Conservation (phyloP, 2,329 filamentous ascomycete genomes). For the Fusarium tjaetaba region DNA sequence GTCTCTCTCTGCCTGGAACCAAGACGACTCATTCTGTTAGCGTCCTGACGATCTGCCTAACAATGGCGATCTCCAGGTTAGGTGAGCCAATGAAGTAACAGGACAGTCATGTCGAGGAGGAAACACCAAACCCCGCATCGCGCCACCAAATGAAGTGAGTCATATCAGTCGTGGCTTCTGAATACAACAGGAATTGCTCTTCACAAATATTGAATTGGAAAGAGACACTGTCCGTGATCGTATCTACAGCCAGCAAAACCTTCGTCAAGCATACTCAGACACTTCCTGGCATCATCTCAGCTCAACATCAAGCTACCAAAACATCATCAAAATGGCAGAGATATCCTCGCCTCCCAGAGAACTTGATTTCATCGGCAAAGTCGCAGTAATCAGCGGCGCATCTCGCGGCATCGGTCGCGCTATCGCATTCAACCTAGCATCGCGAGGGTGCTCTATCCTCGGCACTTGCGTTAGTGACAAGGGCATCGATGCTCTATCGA, state of each 20-base stretch:
- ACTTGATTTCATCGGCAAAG: constrained; percentile 26
- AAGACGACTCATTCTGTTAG: too few relatives aligned
- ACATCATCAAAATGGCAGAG: background rate
- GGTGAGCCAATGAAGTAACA: background rate
- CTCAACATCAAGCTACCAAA: rapidly evolving
- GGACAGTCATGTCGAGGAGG: background rate
- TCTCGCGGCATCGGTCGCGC: constrained; percentile 44
- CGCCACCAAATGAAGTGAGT: background rate
- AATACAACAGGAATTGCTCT: rapidly evolving
- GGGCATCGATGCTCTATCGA: constrained; percentile 35
- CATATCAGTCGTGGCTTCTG: background rate
- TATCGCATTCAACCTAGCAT: constrained; percentile 42
- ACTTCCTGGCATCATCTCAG: rapidly evolving
- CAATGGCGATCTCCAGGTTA: background rate
- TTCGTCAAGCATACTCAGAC: background rate
- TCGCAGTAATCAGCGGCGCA: constrained; percentile 35
- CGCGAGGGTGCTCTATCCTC: constrained; percentile 45
- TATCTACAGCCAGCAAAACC: rapidly evolving
- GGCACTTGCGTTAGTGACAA: constrained; percentile 44
- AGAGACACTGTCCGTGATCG: rapidly evolving
- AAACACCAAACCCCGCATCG: background rate
- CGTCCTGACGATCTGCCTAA: background rate
- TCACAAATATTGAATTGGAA: rapidly evolving
- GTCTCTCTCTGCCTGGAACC: background rate
- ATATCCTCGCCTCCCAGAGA: background rate